A percentile compares a stretch with the other conserved stretches of the same genome.
phyloP scores from a whole-genome alignment of 2,329 filamentous ascomycete species.

The Stemphylium vesicarium region DNA sequence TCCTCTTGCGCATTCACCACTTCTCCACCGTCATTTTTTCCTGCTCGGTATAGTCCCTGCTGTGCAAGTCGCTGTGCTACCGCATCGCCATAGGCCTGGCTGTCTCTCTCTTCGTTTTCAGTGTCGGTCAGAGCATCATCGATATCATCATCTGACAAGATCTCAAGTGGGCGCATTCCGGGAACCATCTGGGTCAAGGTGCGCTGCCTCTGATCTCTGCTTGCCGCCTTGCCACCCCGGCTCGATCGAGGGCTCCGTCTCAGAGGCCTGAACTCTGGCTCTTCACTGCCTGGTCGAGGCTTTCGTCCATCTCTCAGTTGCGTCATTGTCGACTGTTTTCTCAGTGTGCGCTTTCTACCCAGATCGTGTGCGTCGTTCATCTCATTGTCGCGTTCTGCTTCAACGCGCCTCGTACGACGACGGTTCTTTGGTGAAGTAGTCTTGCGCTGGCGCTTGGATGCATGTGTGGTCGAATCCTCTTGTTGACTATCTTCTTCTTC shows the following conservation, averaged over 20 bases:
- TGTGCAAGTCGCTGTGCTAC: conserved; percentile 26
- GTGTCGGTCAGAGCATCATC: conserved; percentile 24
- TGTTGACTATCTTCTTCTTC: conserved; percentile 9
- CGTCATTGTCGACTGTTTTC: conserved; percentile 47
- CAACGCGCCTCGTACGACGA: conserved; percentile 3
- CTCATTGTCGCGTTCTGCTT: conserved; percentile 11
- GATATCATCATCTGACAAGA: conserved; percentile 27
- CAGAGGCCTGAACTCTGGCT: conserved; percentile 34
- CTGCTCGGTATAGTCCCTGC: conserved; percentile 20
- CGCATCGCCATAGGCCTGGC: conserved; percentile 17
- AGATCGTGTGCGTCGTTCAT: not conserved
- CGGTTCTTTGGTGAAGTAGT: conserved; percentile 2
- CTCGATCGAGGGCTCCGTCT: conserved; percentile 28
- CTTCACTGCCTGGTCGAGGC: conserved; percentile 24
- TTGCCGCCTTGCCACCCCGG: conserved; percentile 23
- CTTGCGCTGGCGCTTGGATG: conserved; percentile 30
- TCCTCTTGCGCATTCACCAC: not conserved
- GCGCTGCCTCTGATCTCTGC: conserved; percentile 32
- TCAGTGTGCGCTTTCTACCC: conserved; percentile 17
- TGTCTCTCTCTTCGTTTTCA: conserved; percentile 22
- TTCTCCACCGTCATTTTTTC: not conserved
- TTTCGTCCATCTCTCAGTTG: conserved; percentile 37
- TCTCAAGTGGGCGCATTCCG: conserved; percentile 25
- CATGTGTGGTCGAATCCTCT: conserved; percentile 6
- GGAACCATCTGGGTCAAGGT: conserved; percentile 48